Evolutionary conservation across 768 basidiomycete genomes (phyloP), one percentile per base, ranked within the genome.

Genomic region (Tephrocybe sp.): DNA sequence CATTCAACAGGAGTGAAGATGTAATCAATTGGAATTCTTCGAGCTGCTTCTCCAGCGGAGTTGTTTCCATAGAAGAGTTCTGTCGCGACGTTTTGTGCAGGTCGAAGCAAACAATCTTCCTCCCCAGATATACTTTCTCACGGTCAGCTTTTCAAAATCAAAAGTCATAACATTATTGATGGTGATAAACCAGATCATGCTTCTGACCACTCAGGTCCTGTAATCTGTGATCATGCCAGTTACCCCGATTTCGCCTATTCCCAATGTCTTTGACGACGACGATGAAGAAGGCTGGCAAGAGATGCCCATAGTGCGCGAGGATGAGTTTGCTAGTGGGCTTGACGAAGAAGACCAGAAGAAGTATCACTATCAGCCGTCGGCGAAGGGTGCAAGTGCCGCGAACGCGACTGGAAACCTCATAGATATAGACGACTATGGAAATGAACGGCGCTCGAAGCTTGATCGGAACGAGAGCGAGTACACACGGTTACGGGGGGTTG

Each of bases 401-500:
- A 98, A 98, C 61, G 95, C 96, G 7, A 96, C 90, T 0, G 95
- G 95, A 1, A 83, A 85, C 42, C 72, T 92, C 32, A 78, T 97
- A 61, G 92, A 95, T 62, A 70, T 92, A 24, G 92, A 95, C 58
- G 86, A 81, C 48, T 61, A 72, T 32, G 95, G 92, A 0, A 71
- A 78, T 44, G 87, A 90, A 60, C 96, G 93, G 93, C 82, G 94
- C 9, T 80, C 88, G 12, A 97, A 97, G 66, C 61, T 82, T 27
- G 84, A 85, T 41, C 76, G 82, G 67, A 82, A 91, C 63, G 94
- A 97, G 75, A 88, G 80, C 62, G 92, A 95, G 56, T 99, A 99
- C 67, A 99, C 97, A 4, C 78, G 96, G 21, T 69, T 99, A 48
- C 81, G 94, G 39, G 78, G 83, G 49, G 86, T 86, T 51, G 96